Base-by-base conservation (phyloP, 2,329 filamentous ascomycete species). In the Coleophoma cylindrospora region DNA sequence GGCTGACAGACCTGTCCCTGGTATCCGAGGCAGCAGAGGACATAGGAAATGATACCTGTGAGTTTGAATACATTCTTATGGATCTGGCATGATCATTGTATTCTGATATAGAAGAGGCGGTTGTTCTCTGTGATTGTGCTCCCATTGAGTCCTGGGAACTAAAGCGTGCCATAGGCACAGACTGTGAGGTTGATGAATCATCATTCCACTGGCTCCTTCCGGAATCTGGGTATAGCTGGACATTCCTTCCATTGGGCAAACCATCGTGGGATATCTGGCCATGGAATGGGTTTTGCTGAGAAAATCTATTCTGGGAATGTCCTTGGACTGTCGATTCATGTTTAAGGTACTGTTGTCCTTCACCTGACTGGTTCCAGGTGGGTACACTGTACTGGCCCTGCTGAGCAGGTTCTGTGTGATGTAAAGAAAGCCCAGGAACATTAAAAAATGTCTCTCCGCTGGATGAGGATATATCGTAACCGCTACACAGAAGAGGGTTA, bases 301-400 rank as follows among this genome's bases (percentile, higher is more conserved):
- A 49, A 59, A 60, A 59, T 60, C 60, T 61, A 56, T 57, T 56
- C 22, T 58, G 60, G 53, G 52, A 37, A 56, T 52, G 34, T 59
- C 54, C 57, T 45, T 58, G 54, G 52, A 54, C 53, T 52, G 52
- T 44, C 50, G 59, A 47, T 45, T 58, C 58, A 47, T 57, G 58
- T 48, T 60, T 54, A 40, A 61, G 63, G 63, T 66, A 62, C 63
- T 65, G 63, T 65, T 54, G 51, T 50, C 58, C 63, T 61, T 64
- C 61, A 61, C 51, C 53, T 52, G 52, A 54, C 47, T 48, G 52
- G 49, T 54, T 60, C 63, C 62, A 65, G 58, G 53, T 52, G 45
- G 55, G 48, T 62, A 55, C 61, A 57, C 58, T 65, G 56, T 60
- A 54, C 53, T 63, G 55, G 48, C 61, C 61, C 56, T 61, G 41